phyloP scores from a whole-genome alignment of 2,329 filamentous ascomycete genomes.

The Biscogniauxia sp. region DNA sequence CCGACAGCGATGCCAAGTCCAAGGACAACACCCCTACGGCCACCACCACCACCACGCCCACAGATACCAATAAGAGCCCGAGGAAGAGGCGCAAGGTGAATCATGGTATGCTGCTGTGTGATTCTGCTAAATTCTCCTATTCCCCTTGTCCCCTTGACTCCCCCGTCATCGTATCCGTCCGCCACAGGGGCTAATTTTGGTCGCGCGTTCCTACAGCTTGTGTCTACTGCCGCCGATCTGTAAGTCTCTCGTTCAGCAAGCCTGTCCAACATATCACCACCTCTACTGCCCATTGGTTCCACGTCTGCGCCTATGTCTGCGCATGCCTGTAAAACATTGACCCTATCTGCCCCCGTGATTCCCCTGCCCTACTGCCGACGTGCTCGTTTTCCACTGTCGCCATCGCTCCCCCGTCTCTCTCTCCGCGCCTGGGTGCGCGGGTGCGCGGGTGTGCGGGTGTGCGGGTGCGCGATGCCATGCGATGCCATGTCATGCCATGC shows the following conservation, averaged over 20 bases:
- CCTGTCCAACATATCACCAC: slow-evolving; percentile 30
- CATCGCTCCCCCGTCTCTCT: slow-evolving; percentile 3
- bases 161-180: slow-evolving; percentile 25
- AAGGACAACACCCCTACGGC: slow-evolving; percentile 33
- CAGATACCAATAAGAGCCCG: slow-evolving; percentile 51
- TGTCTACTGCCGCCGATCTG: slow-evolving; percentile 86
- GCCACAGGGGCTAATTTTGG: slow-evolving; percentile 36
- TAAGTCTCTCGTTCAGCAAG: slow-evolving; percentile 53
- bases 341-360: slow-evolving; percentile 17
- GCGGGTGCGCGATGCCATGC: slow-evolving; percentile 15
- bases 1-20: slow-evolving; percentile 38
- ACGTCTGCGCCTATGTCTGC: slow-evolving; percentile 22
- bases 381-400: neutral
- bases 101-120: slow-evolving; percentile 67
- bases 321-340: slow-evolving; percentile 17
- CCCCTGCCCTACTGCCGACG: slow-evolving; percentile 15
- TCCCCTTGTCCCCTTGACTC: slow-evolving; percentile 12
- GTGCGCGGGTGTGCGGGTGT: slow-evolving; percentile 3
- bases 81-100: slow-evolving; percentile 89
- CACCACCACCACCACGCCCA: slow-evolving; percentile 27
- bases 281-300: slow-evolving; percentile 30
- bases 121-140: slow-evolving; percentile 26
- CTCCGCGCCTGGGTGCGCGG: neutral
- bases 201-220: slow-evolving; percentile 63
- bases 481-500: slow-evolving; percentile 16